Percentiles rank a stretch among this genome's conserved stretches.
These are phyloP conservation scores for Ophiostoma perfectum DNA, from an alignment of 2,329 filamentous ascomycete species.

Conservation along the genomic window DNA sequence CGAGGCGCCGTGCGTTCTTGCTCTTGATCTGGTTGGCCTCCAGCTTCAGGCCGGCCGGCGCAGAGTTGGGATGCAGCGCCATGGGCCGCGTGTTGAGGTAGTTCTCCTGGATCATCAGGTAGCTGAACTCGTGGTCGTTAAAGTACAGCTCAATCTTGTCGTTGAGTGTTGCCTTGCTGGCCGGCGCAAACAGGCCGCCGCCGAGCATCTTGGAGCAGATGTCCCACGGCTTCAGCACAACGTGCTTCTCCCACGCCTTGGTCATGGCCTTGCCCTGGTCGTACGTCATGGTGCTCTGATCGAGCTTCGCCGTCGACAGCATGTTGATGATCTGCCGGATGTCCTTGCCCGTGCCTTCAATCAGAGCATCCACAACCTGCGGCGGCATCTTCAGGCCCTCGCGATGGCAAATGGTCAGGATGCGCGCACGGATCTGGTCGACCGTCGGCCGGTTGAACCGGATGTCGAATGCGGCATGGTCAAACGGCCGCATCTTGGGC, in stretches of 20 bases:
- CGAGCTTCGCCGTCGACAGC: conserved; percentile 88
- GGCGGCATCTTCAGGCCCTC: conserved; percentile 82
- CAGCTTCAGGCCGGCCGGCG: conserved; percentile 52
- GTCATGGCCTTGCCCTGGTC: conserved; percentile 90
- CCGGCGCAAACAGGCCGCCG: conserved; percentile 75
- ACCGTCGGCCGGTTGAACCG: conserved; percentile 84
- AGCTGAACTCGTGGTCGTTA: conserved; percentile 97
- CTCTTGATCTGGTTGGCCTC: conserved; percentile 39
- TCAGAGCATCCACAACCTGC: conserved; percentile 82
- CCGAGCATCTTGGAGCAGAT: conserved; percentile 90
- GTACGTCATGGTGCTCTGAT: conserved; percentile 72
- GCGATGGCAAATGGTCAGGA: conserved; percentile 91
- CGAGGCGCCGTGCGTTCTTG: conserved; percentile 27
- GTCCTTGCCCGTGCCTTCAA: conserved; percentile 91
- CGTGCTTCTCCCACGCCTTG: conserved; percentile 97
- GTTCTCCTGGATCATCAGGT: conserved; percentile 96
- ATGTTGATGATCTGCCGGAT: conserved; percentile 99
- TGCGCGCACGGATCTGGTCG: conserved; percentile 82
- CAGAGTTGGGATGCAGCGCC: conserved; percentile 51
- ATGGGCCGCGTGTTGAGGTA: conserved; percentile 81
- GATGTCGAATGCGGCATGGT: conserved; percentile 76
- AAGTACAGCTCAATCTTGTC: conserved; percentile 99
- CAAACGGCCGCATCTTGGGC: conserved; percentile 98
- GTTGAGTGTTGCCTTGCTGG: conserved; percentile 82
- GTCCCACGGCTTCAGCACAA: conserved; percentile 96